A percentile compares a stretch with the other conserved stretches of the same genome.
Conservation (phyloP, 106 monocot genomes). For the Apostasia ramifera region DNA sequence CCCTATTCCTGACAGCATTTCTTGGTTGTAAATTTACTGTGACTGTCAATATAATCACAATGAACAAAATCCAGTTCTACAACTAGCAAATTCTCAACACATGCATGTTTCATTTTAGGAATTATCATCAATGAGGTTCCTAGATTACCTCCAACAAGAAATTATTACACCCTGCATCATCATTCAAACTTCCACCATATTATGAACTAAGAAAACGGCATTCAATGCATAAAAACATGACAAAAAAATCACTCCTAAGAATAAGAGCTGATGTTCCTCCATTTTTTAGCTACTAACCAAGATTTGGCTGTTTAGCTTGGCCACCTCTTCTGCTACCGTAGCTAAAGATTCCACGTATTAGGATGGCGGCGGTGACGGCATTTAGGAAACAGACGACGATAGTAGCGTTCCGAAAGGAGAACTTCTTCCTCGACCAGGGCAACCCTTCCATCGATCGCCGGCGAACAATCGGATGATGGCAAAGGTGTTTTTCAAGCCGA, state of each 20-base stretch:
- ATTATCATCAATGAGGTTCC: neutral
- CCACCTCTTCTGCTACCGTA: conserved; percentile 13
- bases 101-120: neutral
- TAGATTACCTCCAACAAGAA: too few relatives aligned
- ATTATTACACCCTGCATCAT: too few relatives aligned
- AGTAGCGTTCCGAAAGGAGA: conserved; percentile 76
- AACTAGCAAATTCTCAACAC: neutral
- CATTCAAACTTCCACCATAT: too few relatives aligned
- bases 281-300: neutral
- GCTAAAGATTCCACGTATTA: conserved; percentile 42
- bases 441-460: conserved; percentile 6
- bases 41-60: neutral
- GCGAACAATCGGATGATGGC: neutral
- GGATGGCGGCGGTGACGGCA: conserved; percentile 38
- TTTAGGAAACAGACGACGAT: conserved; percentile 58
- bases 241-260: too few relatives aligned
- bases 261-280: too few relatives aligned
- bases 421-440: conserved; percentile 28
- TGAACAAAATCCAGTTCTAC: neutral
- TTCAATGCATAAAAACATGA: too few relatives aligned
- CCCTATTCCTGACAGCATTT: too few relatives aligned
- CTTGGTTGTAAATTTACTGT: too few relatives aligned
- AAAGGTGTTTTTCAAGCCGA: neutral
- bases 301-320: conserved; percentile 9
- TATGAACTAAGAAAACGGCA: too few relatives aligned